Evolutionary conservation across 2,329 filamentous ascomycete species (phyloP).

Genomic region (Daldinia sp.): DNA sequence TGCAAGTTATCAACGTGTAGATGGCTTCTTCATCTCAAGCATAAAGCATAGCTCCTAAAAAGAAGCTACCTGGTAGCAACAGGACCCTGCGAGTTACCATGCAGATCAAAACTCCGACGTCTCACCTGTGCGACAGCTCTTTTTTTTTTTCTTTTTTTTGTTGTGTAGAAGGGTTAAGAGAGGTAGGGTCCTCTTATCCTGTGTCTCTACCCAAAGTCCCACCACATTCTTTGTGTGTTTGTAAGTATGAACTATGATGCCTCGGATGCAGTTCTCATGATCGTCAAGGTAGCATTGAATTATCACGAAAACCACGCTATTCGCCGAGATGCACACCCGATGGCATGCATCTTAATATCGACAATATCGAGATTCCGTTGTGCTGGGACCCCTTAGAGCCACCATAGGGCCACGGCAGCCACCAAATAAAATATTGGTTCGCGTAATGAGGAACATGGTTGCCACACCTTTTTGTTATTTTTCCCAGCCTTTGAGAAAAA

Average conservation of each 20-base stretch:
- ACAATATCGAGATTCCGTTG: conserved; percentile 40
- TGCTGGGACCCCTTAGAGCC: conserved; percentile 42
- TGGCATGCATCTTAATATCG: conserved; percentile 41
- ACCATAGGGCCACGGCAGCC: conserved; percentile 1
- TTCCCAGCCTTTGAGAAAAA: conserved; percentile 22
- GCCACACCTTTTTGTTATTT: conserved; percentile 25
- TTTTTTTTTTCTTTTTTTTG: conserved; percentile 25
- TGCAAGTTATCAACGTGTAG: conserved; percentile 16
- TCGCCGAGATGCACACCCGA: conserved; percentile 43
- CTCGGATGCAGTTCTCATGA: conserved; percentile 41
- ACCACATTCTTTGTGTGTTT: conserved; percentile 35
- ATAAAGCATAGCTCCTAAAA: conserved; percentile 19
- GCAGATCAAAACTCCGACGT: conserved; percentile 41
- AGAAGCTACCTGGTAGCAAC: conserved; percentile 25
- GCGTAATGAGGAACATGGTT: conserved; percentile 33
- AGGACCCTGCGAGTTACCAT: conserved; percentile 34
- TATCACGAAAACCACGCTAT: conserved; percentile 34
- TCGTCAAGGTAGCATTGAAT: conserved; percentile 37
- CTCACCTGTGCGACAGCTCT: conserved; percentile 38
- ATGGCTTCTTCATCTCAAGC: conserved; percentile 20
- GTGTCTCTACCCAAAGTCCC: conserved; percentile 51
- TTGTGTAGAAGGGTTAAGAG: conserved; percentile 30
- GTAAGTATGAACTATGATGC: conserved; percentile 24
- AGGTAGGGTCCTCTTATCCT: conserved; percentile 22
- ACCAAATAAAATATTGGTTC: conserved; percentile 32